Percentiles rank a stretch among this genome's conserved stretches.
Conservation (phyloP, 805 yeast genomes). For the Monosporozyma yasuniensis region DNA sequence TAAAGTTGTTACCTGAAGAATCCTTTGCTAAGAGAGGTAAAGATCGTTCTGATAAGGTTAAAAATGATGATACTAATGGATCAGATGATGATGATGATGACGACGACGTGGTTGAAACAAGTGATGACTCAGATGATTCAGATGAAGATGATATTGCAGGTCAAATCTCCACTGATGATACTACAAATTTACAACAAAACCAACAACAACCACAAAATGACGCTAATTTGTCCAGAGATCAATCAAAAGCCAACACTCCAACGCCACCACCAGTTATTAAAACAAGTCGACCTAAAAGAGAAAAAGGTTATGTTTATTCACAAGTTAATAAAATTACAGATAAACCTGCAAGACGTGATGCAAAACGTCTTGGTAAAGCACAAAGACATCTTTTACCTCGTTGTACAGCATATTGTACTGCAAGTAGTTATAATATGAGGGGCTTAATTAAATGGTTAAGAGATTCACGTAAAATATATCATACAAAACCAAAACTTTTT, state of each 20-base stretch:
- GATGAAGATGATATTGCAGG: neutral
- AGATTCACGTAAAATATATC: conserved; percentile 62
- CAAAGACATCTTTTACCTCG: conserved; percentile 75
- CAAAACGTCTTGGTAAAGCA: conserved; percentile 78
- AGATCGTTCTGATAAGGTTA: neutral
- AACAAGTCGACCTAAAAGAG: neutral
- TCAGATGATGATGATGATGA: conserved; percentile 1
- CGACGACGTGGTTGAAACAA: conserved; percentile 9
- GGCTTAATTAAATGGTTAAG: conserved; percentile 79
- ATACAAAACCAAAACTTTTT: conserved; percentile 76
- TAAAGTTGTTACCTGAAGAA: conserved; percentile 62
- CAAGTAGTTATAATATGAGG: conserved; percentile 84
- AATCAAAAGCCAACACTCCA: neutral
- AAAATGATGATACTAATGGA: neutral
- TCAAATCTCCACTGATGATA: neutral
- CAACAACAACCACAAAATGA: neutral
- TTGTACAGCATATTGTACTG: conserved; percentile 93
- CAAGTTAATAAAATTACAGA: conserved; percentile 80
- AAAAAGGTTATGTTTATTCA: conserved; percentile 54
- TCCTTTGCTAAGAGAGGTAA: conserved; percentile 21
- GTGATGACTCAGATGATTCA: conserved; percentile 10
- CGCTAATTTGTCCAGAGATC: neutral
- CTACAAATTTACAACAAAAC: neutral
- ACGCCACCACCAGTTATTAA: neutral
- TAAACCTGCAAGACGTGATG: conserved; percentile 83